phyloP scores from a whole-genome alignment of 768 basidiomycete genomes.

The Mycena vulgaris region DNA sequence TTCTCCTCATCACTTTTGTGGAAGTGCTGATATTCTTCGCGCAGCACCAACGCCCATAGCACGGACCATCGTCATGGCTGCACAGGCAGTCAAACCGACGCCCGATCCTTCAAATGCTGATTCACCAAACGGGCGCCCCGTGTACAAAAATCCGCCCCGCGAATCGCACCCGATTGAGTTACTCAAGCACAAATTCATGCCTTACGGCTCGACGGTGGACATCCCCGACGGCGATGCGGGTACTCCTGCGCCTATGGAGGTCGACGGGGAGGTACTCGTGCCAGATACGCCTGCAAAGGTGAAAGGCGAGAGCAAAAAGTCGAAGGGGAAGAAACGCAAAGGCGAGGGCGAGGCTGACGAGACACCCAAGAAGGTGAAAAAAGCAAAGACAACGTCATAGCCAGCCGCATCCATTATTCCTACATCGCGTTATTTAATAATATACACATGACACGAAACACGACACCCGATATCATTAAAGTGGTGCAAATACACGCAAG shows the following conservation, averaged over 20 bases:
- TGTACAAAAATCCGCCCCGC: conserved; percentile 69
- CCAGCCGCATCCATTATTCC: conserved; percentile 9
- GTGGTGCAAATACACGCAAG: conserved; percentile 14
- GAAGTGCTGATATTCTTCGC: not conserved
- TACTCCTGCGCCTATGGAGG: conserved; percentile 18
- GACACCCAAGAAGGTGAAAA: conserved; percentile 64
- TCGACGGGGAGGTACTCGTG: conserved; percentile 44
- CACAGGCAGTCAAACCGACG: conserved; percentile 60
- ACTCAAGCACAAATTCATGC: conserved; percentile 75
- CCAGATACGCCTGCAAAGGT: conserved; percentile 38
- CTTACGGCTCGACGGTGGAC: conserved; percentile 66
- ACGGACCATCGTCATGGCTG: conserved; percentile 71
- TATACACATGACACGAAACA: conserved; percentile 1
- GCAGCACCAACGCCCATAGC: conserved; percentile 74
- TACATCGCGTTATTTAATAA: not conserved
- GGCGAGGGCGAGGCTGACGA: conserved; percentile 47
- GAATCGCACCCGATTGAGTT: conserved; percentile 71
- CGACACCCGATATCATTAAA: conserved; percentile 18
- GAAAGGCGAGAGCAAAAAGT: conserved; percentile 25
- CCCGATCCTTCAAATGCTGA: conserved; percentile 44
- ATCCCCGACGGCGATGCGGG: conserved; percentile 36
- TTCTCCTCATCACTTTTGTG: not conserved
- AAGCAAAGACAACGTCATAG: conserved; percentile 53
- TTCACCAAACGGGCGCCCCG: conserved; percentile 37
- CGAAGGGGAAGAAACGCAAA: conserved; percentile 65